Evolutionary conservation across 2,329 filamentous ascomycete species (phyloP).

Genomic region (Fusarium piperis): DNA sequence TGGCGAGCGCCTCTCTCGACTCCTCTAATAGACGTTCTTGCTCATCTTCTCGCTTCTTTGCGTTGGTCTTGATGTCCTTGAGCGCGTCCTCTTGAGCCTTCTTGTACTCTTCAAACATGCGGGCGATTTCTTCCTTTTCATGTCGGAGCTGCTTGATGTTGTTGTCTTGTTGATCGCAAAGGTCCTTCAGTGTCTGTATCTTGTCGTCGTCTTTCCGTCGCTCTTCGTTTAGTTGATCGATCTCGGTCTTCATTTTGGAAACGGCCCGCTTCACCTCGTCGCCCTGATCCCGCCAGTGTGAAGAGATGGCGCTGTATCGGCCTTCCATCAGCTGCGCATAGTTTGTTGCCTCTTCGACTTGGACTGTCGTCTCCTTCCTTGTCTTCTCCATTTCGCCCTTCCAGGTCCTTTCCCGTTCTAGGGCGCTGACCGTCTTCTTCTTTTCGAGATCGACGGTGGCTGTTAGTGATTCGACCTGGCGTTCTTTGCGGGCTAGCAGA

Average conservation of each 20-base stretch:
- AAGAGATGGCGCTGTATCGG: conserved; percentile 73
- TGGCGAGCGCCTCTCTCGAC: conserved; percentile 68
- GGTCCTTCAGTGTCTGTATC: conserved; percentile 71
- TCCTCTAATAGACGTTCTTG: conserved; percentile 69
- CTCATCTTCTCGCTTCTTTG: conserved; percentile 66
- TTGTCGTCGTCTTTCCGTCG: conserved; percentile 69
- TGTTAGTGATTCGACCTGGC: conserved; percentile 76
- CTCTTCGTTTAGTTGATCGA: conserved; percentile 64
- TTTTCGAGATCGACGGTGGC: conserved; percentile 71
- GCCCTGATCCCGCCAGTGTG: conserved; percentile 74
- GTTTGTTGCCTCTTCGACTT: conserved; percentile 72
- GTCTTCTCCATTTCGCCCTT: conserved; percentile 71
- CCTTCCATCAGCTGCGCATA: conserved; percentile 75
- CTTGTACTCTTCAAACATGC: conserved; percentile 72
- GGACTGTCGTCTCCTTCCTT: conserved; percentile 65
- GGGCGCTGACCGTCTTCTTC: conserved; percentile 67
- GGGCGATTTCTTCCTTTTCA: conserved; percentile 70
- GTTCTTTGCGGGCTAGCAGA: conserved; percentile 75
- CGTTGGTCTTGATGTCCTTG: conserved; percentile 66
- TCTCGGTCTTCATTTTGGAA: conserved; percentile 60
- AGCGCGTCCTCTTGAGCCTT: conserved; percentile 69
- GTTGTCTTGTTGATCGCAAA: conserved; percentile 77
- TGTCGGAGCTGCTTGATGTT: conserved; percentile 69
- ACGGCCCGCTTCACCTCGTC: conserved; percentile 66
- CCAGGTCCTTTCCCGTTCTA: conserved; percentile 69